These are phyloP conservation scores for Tanacetum coccineum DNA, from an alignment of 129 eudicot species.

Conservation along the genomic window DNA sequence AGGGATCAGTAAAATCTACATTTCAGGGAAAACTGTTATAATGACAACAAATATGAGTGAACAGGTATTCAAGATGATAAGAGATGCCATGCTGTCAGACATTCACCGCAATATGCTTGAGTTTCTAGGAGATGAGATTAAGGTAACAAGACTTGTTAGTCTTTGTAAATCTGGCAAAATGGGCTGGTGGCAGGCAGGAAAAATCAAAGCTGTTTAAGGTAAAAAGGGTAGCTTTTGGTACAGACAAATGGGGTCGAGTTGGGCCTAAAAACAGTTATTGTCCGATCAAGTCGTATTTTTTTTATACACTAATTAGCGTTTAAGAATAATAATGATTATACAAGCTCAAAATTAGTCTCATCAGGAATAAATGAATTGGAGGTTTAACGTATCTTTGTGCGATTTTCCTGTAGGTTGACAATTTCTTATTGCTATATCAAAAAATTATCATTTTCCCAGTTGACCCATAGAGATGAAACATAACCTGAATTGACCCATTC, in stretches of 20 bases:
- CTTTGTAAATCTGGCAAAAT: background rate
- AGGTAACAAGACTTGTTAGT: constrained; percentile 42
- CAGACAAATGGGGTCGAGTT: background rate
- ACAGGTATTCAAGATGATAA: constrained; percentile 74
- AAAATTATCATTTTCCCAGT: background rate
- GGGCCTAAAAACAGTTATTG: background rate
- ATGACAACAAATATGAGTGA: constrained; percentile 76
- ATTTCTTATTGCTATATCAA: too few species aligned
- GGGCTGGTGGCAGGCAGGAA: background rate
- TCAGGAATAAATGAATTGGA: too few species aligned
- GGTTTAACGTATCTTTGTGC: too few species aligned
- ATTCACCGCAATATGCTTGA: constrained; percentile 54
- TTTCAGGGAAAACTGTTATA: constrained; percentile 70
- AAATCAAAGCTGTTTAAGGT: background rate
- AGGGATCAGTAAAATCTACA: constrained; percentile 73
- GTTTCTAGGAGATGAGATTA: constrained; percentile 57
- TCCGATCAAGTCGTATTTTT: too few species aligned
- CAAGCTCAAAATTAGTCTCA: too few species aligned
- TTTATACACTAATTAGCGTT: too few species aligned
- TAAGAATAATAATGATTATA: too few species aligned
- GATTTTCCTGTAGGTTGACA: too few species aligned
- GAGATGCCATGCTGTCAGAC: constrained; percentile 69
- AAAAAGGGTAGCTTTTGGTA: background rate
- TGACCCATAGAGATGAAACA: background rate
- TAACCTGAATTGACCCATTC: background rate